phyloP scores from a whole-genome alignment of 306 rosid species.

The Cicer judaicum region DNA sequence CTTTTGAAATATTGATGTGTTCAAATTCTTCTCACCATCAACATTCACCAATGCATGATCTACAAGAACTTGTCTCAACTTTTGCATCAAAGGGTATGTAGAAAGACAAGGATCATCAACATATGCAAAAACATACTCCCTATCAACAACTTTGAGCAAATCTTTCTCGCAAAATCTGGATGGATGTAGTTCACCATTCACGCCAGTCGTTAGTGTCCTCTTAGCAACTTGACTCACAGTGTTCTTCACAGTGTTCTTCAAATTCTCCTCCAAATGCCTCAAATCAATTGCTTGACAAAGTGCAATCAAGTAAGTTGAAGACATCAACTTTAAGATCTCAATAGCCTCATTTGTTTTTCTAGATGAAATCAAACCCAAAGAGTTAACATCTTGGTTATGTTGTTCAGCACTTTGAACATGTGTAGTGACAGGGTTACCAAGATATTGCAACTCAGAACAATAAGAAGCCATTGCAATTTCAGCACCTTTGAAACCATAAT shows the following conservation, averaged over 20 bases:
- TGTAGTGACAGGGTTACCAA: slow-evolving; percentile 85
- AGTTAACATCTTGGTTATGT: slow-evolving; percentile 94
- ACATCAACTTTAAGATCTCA: slow-evolving; percentile 85
- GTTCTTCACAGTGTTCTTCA: slow-evolving; percentile 70
- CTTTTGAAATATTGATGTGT: slow-evolving; percentile 87
- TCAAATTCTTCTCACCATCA: slow-evolving; percentile 59
- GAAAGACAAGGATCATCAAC: slow-evolving; percentile 78
- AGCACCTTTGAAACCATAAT: slow-evolving; percentile 88
- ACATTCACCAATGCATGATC: slow-evolving; percentile 73
- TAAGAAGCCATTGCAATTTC: slow-evolving; percentile 97
- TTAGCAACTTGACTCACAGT: slow-evolving; percentile 77
- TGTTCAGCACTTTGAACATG: slow-evolving; percentile 96
- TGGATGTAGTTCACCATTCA: slow-evolving; percentile 80
- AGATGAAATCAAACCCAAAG: slow-evolving; percentile 81
- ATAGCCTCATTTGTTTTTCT: slow-evolving; percentile 77
- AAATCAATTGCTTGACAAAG: slow-evolving; percentile 91
- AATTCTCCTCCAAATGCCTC: slow-evolving; percentile 90
- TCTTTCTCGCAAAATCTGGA: slow-evolving; percentile 87
- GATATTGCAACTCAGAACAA: slow-evolving; percentile 83
- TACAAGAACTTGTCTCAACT: slow-evolving; percentile 71
- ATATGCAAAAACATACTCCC: slow-evolving; percentile 72
- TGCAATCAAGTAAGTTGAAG: slow-evolving; percentile 73
- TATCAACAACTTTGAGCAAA: slow-evolving; percentile 73
- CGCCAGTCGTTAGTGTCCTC: slow-evolving; percentile 72
- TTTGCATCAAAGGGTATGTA: slow-evolving; percentile 89